Base-by-base conservation (phyloP, 129 eudicot species). In the Silybum marianum region DNA sequence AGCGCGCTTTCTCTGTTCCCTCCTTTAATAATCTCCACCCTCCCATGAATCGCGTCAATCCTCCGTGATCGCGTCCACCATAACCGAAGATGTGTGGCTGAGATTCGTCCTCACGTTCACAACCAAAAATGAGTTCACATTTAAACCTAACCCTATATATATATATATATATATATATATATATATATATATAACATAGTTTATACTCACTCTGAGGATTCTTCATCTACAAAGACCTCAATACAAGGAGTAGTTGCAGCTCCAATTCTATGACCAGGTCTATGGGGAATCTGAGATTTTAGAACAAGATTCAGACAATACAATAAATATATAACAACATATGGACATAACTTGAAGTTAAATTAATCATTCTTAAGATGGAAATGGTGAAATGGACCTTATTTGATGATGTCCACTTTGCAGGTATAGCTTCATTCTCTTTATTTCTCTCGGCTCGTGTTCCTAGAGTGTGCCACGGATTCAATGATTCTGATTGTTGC, bases 201-300 rank as follows among this genome's bases (percentile, higher is more conserved):
- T 54, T 54, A 34, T 79, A 84, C 99, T 92, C 75, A 92, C 97
- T 77, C 89, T 25, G 81, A 23, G 46, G 90, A 89, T 84, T 90
- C 97, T 77, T 90, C 97, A 40, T 95, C 99, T 28, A 95, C 99
- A 77, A 92, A 95, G 83, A 95, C 90, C 83, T 95, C 95, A 67
- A 95, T 89, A 74, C 89, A 69, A 23, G 94, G 90, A 46, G 88
- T 66, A 39, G 86, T 54, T n/a, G 21, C 84, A 65, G 88, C 85
- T 83, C 85, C 86, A 11, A 28, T 81, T 81, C 94, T 93, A 72
- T 30, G 83, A 51, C 81, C 92, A 42, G 88, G 72, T 83, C 88
- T 89, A 66, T 85, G 94, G 16, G 97, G 93, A 87, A 95, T 90
- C 98, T 92, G 91, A 68, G 85, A 25, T 11, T 11, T n/a, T n/a